Percentiles rank a stretch among this genome's conserved stretches.
Conservation (phyloP, 148 eudicot genomes). For the Simmondsia chinensis region DNA sequence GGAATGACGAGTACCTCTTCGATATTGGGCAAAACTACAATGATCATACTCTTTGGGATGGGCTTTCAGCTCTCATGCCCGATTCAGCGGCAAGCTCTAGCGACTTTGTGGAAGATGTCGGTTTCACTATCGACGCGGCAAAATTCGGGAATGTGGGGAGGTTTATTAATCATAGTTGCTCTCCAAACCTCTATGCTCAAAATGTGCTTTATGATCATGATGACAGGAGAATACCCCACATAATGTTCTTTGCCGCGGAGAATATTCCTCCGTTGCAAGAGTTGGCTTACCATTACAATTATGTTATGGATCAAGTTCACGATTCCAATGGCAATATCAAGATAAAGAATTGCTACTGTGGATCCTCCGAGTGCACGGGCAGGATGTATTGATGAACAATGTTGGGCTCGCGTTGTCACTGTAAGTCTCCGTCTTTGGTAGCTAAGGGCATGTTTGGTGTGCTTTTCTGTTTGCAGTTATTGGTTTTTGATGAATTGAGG, state of each 20-base stretch:
- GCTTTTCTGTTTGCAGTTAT: too few species aligned
- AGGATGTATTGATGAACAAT: conserved; percentile 60
- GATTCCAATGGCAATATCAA: conserved; percentile 64
- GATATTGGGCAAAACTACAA: conserved; percentile 71
- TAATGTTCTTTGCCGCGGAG: conserved; percentile 84
- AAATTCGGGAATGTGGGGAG: conserved; percentile 67
- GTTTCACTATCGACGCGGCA: conserved; percentile 81
- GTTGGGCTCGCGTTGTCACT: not conserved
- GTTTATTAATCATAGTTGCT: conserved; percentile 89
- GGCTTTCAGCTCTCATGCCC: conserved; percentile 23
- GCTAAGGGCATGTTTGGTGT: too few species aligned
- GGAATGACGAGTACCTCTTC: conserved; percentile 70
- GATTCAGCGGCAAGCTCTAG: conserved; percentile 6
- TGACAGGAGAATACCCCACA: conserved; percentile 75
- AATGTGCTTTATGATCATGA: conserved; percentile 83
- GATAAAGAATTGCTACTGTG: conserved; percentile 75
- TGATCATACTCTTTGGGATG: conserved; percentile 33
- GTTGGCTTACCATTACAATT: conserved; percentile 78
- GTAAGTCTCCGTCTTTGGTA: conserved; percentile 15
- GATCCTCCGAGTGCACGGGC: conserved; percentile 70
- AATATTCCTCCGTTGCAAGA: conserved; percentile 87
- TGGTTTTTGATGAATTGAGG: too few species aligned
- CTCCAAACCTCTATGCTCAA: conserved; percentile 88
- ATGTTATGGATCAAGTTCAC: conserved; percentile 48
- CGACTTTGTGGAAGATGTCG: conserved; percentile 37